These are phyloP conservation scores for Cercospora janseana DNA, from an alignment of 2,329 filamentous ascomycete species.

Conservation along the genomic window DNA sequence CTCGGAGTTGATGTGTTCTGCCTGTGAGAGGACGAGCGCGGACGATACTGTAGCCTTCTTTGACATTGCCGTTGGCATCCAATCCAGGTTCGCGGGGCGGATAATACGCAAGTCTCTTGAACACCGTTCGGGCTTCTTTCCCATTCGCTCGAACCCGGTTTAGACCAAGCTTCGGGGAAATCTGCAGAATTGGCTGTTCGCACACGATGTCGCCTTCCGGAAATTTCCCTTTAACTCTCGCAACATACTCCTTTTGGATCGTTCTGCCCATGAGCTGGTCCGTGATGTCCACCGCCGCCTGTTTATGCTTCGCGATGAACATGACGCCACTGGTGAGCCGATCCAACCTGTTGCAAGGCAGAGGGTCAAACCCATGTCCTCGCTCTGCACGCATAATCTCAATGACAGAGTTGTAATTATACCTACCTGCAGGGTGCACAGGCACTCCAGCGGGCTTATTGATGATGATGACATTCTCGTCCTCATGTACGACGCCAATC, in stretches of 20 bases:
- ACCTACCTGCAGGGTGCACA: constrained; percentile 90
- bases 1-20: constrained; percentile 89
- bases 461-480: constrained; percentile 90
- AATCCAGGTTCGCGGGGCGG: constrained; percentile 44
- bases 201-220: constrained; percentile 89
- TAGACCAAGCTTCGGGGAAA: constrained; percentile 90
- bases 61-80: constrained; percentile 21
- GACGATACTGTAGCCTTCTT: constrained; percentile 81
- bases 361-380: constrained; percentile 56
- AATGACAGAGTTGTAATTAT: constrained; percentile 91
- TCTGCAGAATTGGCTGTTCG: constrained; percentile 88
- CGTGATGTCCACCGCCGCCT: constrained; percentile 74
- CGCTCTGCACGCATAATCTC: constrained; percentile 86
- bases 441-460: constrained; percentile 95
- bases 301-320: constrained; percentile 88
- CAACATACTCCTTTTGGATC: constrained; percentile 93
- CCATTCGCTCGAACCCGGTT: constrained; percentile 93
- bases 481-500: constrained; percentile 83
- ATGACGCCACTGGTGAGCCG: constrained; percentile 93
- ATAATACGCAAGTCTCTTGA: constrained; percentile 90
- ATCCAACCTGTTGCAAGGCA: constrained; percentile 90
- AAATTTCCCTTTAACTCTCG: constrained; percentile 85
- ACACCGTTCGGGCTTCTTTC: constrained; percentile 85
- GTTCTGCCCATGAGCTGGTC: constrained; percentile 74
- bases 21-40: constrained; percentile 91